Evolutionary conservation across 164 flowering plant genomes (phyloP), one percentile per base, ranked within the genome.

Genomic region (Houttuynia cordata): DNA sequence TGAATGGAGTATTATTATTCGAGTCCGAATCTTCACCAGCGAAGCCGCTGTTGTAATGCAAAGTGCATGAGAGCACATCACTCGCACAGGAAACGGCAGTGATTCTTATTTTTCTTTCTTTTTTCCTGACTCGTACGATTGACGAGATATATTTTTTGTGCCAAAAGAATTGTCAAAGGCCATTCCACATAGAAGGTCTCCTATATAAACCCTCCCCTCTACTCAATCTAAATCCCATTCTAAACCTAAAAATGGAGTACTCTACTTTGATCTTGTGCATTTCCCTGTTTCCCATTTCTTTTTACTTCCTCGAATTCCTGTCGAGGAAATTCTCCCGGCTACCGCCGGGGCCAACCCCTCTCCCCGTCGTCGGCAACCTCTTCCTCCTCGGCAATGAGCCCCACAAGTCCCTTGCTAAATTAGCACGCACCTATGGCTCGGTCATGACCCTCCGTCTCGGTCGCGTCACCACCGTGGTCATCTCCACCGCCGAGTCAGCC

Each of bases 311-410:
- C 51, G 63, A 67, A 10, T 42, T 42, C 9, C 49, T 42, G 9
- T 42, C 49, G 14, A 42, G 17, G 49, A 42, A 42, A 14, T 12
- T 42, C 49, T 42, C 49, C 49, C 24, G 13, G 8, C 73, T 70
- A 8, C 73, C 71, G 17, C 76, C 76, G 10, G 76, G 76, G 8
- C 76, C 76, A 0, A 37, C 8, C 8, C 62, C 64, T 53, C 63
- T 65, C 41, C 76, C 76, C 23, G 53, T 73, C 20, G 37, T 73
- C 9, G 73, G 73, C 10, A 69, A 47, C 68, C 73, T 73, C 21
- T 53, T 59, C 56, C 13, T 62, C 20, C 50, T 73, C 10, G 76
- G 76, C 0, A n/a, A 23, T 45, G 47, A 39, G 30, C 71, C 68
- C 20, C 67, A 67, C 40, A 40, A 54, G 59, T 61, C 71, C 30